These are phyloP conservation scores for Vigna trinervia DNA, from an alignment of 306 rosid genomes.

Conservation along the genomic window DNA sequence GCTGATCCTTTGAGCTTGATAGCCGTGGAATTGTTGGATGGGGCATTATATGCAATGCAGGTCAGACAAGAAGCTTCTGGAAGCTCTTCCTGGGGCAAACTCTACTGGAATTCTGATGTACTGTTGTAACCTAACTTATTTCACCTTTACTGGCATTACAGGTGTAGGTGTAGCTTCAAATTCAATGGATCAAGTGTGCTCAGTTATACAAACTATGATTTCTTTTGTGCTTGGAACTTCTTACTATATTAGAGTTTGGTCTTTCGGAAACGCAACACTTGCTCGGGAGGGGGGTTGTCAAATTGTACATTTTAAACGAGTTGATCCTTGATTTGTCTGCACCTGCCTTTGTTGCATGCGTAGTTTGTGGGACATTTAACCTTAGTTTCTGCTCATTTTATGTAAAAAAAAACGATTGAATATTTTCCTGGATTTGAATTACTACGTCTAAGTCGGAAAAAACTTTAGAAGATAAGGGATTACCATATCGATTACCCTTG, in stretches of 20 bases:
- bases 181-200: conserved; percentile 5
- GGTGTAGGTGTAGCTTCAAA: background rate
- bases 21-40: background rate
- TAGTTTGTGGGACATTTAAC: conserved; percentile 33
- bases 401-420: background rate
- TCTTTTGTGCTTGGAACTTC: conserved; percentile 8
- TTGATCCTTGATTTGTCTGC: background rate
- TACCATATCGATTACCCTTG: no score
- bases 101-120: conserved; percentile 12
- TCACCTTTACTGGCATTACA: background rate
- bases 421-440: background rate
- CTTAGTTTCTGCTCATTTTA: conserved; percentile 15
- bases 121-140: conserved; percentile 1
- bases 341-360: background rate
- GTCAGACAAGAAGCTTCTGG: background rate
- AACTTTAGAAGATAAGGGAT: background rate
- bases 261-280: background rate
- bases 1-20: conserved; percentile 6
- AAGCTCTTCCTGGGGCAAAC: background rate
- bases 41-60: conserved; percentile 5
- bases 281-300: background rate
- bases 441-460: conserved; percentile 10
- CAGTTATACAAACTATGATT: background rate
- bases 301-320: conserved; percentile 11
- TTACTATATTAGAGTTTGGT: conserved; percentile 9